phyloP scores from a whole-genome alignment of 2,329 filamentous ascomycete species.

The Ascochyta clinopodiicola region DNA sequence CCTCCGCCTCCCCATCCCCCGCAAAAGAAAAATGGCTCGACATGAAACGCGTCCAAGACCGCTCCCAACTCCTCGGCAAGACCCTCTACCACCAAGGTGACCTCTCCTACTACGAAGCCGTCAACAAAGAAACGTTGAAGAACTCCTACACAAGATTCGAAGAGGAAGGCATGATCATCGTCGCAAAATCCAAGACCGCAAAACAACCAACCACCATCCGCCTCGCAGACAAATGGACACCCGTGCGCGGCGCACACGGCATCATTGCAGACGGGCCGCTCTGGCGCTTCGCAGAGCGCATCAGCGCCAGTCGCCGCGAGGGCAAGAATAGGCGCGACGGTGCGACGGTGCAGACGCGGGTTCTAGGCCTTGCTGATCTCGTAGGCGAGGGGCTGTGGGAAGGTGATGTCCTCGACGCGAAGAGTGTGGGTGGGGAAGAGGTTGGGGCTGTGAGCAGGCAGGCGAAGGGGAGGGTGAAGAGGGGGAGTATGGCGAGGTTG shows the following conservation, averaged over 20 bases:
- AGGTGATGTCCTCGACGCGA: slow-evolving; percentile 24
- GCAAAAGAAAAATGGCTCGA: slow-evolving; percentile 75
- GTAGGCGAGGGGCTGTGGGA: slow-evolving; percentile 75
- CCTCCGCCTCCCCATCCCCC: not conserved
- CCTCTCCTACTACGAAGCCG: slow-evolving; percentile 94
- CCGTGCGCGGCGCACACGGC: slow-evolving; percentile 65
- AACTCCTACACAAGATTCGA: slow-evolving; percentile 89
- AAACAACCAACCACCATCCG: slow-evolving; percentile 69
- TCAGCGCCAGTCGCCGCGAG: slow-evolving; percentile 81
- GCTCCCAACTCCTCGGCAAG: slow-evolving; percentile 85
- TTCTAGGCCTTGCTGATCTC: slow-evolving; percentile 76
- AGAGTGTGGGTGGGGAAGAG: slow-evolving; percentile 15
- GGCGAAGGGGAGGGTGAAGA: slow-evolving; percentile 42
- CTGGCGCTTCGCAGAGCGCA: slow-evolving; percentile 91
- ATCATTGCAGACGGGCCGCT: slow-evolving; percentile 72
- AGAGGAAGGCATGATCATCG: slow-evolving; percentile 85
- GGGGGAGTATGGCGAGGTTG: slow-evolving; percentile 42
- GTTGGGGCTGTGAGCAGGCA: slow-evolving; percentile 23
- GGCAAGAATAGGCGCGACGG: slow-evolving; percentile 97
- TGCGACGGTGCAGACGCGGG: slow-evolving; percentile 82
- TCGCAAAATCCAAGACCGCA: slow-evolving; percentile 69
- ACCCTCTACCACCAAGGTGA: slow-evolving; percentile 98
- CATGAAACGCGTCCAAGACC: slow-evolving; percentile 77
- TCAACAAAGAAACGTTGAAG: slow-evolving; percentile 97
- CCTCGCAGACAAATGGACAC: slow-evolving; percentile 76